Evolutionary conservation across 164 flowering plant genomes (phyloP), one percentile per base, ranked within the genome.

Genomic region (Umbilicus rupestris): DNA sequence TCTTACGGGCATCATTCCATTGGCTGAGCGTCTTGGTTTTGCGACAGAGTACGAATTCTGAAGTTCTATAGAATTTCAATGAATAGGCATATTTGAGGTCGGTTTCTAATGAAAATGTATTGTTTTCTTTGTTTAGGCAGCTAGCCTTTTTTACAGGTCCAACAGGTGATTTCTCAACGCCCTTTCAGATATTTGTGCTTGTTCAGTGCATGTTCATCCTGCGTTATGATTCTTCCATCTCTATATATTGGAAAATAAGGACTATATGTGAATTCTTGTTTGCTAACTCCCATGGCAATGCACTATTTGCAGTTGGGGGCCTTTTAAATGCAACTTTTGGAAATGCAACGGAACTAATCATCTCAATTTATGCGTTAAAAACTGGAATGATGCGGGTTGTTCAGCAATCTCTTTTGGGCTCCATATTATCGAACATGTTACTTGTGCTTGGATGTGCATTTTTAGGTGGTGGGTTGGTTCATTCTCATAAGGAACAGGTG

Each of bases 41-140:
- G 80, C 81, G 31, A 84, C 89, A 17, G 88, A 84, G 92, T 87
- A 84, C 78, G 85, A 49, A 3, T 37, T 62, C 12, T 37, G 12
- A 62, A 29, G 17, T 39, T 35, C 2, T 33, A 14, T 33, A 7
- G 71, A 68, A 20, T 9, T 26, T 50, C 12, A 3, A 49, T 0
- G 20, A 5, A 19, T 49, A 0, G 20, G 9, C 57, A 4, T 41
- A 50, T 50, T 29, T 50, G 31, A 52, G 16, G 31, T 1, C 1
- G 4, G 17, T 10, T 52, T 1, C 6, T 52, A 22, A n/a, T 50
- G 28, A 50, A 20, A 15, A 20, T 50, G 3, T 10, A 24, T 26
- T 52, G 14, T 26, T 52, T 52, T 2, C 17, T 52, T 52, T 14
- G 3, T 8, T 24, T 26, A 52, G 59, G 59, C 59, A 52, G 31